Evolutionary conservation across 768 basidiomycete genomes (phyloP).

Genomic region (Chalciporus piperatus): DNA sequence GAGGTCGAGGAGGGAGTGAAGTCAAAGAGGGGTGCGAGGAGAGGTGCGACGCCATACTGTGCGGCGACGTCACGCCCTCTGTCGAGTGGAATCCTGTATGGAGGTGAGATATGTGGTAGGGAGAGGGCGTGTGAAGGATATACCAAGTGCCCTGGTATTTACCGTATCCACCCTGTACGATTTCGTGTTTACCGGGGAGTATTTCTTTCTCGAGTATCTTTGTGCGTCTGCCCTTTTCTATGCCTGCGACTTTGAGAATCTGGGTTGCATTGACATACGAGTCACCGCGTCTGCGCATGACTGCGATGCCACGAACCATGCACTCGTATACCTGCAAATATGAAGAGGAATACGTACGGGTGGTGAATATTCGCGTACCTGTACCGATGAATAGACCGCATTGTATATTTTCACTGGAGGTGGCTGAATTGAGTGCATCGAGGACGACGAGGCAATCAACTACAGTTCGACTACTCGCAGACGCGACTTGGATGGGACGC

Average conservation of each 20-base stretch:
- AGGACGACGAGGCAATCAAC: conserved; percentile 17
- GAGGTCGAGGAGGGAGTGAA: conserved; percentile 78
- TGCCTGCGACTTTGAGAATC: conserved; percentile 97
- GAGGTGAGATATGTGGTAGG: not conserved
- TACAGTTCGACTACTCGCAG: no score
- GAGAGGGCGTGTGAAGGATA: conserved; percentile 26
- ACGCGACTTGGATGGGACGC: conserved; percentile 31
- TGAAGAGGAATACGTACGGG: conserved; percentile 8
- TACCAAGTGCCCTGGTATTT: conserved; percentile 99
- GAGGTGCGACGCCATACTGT: conserved; percentile 86
- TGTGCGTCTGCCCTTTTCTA: conserved; percentile 93
- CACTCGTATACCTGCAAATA: conserved; percentile 84
- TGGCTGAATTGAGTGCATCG: conserved; percentile 36
- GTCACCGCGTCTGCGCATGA: conserved; percentile 94
- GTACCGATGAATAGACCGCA: conserved; percentile 88
- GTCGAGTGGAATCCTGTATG: conserved; percentile 88
- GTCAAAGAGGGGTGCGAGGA: conserved; percentile 90
- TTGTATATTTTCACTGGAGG: conserved; percentile 84
- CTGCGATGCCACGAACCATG: conserved; percentile 97
- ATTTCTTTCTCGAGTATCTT: conserved; percentile 99
- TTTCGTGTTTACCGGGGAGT: conserved; percentile 91
- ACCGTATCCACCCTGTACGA: conserved; percentile 98
- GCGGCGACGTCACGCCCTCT: conserved; percentile 89
- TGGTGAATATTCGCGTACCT: conserved; percentile 41
- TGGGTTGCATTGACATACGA: conserved; percentile 98